These are phyloP conservation scores for Cyclotella sp. DNA, from an alignment of 108 stramenopile species.

Conservation along the genomic window DNA sequence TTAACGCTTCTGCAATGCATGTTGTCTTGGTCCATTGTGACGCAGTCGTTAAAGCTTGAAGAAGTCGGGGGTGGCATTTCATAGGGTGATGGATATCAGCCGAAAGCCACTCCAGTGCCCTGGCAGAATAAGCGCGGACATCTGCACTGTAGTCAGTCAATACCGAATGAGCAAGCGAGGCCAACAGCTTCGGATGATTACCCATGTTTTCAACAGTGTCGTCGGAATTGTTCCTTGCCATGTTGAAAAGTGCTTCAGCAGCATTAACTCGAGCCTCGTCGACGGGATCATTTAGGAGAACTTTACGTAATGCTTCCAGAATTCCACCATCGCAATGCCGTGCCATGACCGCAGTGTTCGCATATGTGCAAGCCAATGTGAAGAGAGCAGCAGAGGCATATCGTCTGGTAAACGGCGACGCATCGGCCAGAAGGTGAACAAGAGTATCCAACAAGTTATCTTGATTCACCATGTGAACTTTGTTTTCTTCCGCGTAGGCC, in stretches of 20 bases:
- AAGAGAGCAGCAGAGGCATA: slow-evolving; percentile 65
- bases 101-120: slow-evolving; percentile 53
- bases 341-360: slow-evolving; percentile 55
- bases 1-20: slow-evolving; percentile 51
- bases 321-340: slow-evolving; percentile 56
- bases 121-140: slow-evolving; percentile 49
- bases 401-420: slow-evolving; percentile 54
- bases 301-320: slow-evolving; percentile 46
- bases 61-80: slow-evolving; percentile 33
- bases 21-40: slow-evolving; percentile 57
- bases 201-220: slow-evolving; percentile 50
- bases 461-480: slow-evolving; percentile 57
- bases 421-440: slow-evolving; percentile 44
- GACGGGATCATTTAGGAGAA: slow-evolving; percentile 51
- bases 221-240: slow-evolving; percentile 52
- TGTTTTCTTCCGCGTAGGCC: slow-evolving; percentile 65
- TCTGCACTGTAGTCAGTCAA: slow-evolving; percentile 53
- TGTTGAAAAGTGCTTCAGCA: slow-evolving; percentile 53
- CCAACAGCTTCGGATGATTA: slow-evolving; percentile 43
- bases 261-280: slow-evolving; percentile 56
- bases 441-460: slow-evolving; percentile 56
- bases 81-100: slow-evolving; percentile 50
- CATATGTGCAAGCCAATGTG: slow-evolving; percentile 58
- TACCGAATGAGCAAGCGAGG: slow-evolving; percentile 54
- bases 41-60: slow-evolving; percentile 43